Percentiles rank a stretch among this genome's conserved stretches.
phyloP scores from a whole-genome alignment of 2,329 filamentous ascomycete species.

The Aspergillus quadricinctus region DNA sequence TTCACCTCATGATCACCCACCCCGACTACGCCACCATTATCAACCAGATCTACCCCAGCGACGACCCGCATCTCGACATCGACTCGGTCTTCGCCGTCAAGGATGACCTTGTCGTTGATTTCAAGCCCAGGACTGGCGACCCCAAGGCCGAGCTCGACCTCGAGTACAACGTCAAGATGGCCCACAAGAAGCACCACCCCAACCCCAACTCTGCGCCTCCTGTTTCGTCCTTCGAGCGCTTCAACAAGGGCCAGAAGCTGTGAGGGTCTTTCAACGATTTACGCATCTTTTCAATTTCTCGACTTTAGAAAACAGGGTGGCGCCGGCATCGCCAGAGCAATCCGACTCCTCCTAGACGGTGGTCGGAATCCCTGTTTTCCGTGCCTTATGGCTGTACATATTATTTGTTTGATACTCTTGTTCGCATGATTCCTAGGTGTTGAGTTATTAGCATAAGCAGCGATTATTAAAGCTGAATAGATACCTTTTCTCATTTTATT shows the following conservation, averaged over 20 bases:
- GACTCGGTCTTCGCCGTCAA: conserved; percentile 61
- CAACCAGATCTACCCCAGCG: conserved; percentile 56
- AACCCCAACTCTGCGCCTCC: conserved; percentile 37
- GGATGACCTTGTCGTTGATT: conserved; percentile 56
- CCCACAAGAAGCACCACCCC: conserved; percentile 41
- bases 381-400: not conserved
- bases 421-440: not conserved
- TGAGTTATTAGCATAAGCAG: not conserved
- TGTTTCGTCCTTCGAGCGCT: conserved; percentile 37
- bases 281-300: not conserved
- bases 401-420: not conserved
- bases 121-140: conserved; percentile 48
- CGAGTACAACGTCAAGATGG: conserved; percentile 58
- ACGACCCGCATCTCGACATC: conserved; percentile 54
- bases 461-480: not conserved
- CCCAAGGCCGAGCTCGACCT: conserved; percentile 56
- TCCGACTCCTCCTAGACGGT: not conserved
- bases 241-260: conserved; percentile 19
- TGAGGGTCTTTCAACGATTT: not conserved
- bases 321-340: not conserved
- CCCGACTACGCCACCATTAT: conserved; percentile 54
- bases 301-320: not conserved
- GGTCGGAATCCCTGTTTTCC: not conserved
- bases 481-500: not conserved
- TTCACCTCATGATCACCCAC: conserved; percentile 55